Evolutionary conservation across 768 basidiomycete genomes (phyloP), one percentile per base, ranked within the genome.

Genomic region (Mycena alexandri): DNA sequence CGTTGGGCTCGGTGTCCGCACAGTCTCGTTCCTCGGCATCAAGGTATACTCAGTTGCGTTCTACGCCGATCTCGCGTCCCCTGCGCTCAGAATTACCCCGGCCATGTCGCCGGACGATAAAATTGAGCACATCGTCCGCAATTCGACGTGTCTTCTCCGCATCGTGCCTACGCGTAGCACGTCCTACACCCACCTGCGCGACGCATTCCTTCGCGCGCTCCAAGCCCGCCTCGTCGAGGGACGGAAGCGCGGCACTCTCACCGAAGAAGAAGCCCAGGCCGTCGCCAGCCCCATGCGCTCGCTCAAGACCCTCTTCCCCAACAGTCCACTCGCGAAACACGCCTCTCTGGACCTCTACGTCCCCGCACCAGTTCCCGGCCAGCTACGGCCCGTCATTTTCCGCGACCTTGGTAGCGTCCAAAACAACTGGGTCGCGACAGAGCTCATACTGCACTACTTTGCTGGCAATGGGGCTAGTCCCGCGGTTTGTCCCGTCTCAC

Each of bases 31-130:
- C 79, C 83, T 97, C 43, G 85, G 90, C 9, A 87, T 98, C 69
- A 89, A 93, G 75, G 95, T 97, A 17, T 98, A 98, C 79, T 92
- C 92, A 13, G 89, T 94, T 38, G 96, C 87, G 2, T 95, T 98
- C 79, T 98, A 97, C 77, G 92, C 93, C 8, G 94, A 97, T 75
- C 79, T 95, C 48, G 73, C 81, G n/a, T 87, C 89, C 67, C 87
- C 90, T 0, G 84, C 82, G 46, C 82, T 93, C 63, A 84, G 85
- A 59, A 91, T 91, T 57, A 57, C 81, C 73, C 12, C 21, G 42
- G 78, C 79, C 42, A 85, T 93, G 73, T 79, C 85, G 0, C 80
- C 88, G 0, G 90, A 93, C 24, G 88, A 94, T 71, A 93, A 93
- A 76, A 84, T 94, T 19, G 80, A 86, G 55, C 79, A 90, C 63